Base-by-base conservation (phyloP, 1,284 basidiomycete genomes). In the Fomitopsis betulina region DNA sequence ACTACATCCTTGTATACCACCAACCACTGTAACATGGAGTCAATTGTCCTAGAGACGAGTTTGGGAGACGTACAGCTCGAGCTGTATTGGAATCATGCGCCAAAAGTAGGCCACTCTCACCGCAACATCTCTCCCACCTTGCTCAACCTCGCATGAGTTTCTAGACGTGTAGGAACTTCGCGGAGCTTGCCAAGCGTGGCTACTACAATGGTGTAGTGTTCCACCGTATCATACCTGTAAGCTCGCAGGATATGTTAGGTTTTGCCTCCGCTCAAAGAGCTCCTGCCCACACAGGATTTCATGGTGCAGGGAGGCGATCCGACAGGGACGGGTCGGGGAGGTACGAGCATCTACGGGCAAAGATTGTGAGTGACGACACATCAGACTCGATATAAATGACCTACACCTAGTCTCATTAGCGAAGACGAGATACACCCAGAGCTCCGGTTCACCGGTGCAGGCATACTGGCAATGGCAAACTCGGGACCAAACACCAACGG, bases 261-360 rank as follows among this genome's bases (percentile, higher is more conserved):
- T 21, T 58, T 35, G n/a, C 42, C 40, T 50, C 56, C 56, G n/a
- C 56, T 58, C 57, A 55, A 57, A 58, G 32, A 15, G 19, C 53
- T 38, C 35, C 30, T 6, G 23, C 17, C 32, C 19, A 17, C 50
- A 25, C 53, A 94, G 91, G 93, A 95, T 67, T 96, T 96, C 70
- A 96, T 96, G 94, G 86, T 95, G n/a, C 94, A 96, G 75, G 86
- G 86, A 39, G 94, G 94, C 53, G 94, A 96, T 70, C 94, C 93
- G 5, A 96, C 94, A 12, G 95, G 94, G n/a, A 97, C 95, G 1
- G 95, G 95, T 23, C 79, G 92, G 66, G 94, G 95, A 25, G 95
- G 95, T 43, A 94, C 92, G 13, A 94, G 92, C 62, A 93, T 97
- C 63, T 97, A 95, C 68, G 94, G 94, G 7, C 89, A 90, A 65